These are phyloP conservation scores for Herpetomonas tarakana DNA, from an alignment of 208 protist genomes.

Conservation along the genomic window DNA sequence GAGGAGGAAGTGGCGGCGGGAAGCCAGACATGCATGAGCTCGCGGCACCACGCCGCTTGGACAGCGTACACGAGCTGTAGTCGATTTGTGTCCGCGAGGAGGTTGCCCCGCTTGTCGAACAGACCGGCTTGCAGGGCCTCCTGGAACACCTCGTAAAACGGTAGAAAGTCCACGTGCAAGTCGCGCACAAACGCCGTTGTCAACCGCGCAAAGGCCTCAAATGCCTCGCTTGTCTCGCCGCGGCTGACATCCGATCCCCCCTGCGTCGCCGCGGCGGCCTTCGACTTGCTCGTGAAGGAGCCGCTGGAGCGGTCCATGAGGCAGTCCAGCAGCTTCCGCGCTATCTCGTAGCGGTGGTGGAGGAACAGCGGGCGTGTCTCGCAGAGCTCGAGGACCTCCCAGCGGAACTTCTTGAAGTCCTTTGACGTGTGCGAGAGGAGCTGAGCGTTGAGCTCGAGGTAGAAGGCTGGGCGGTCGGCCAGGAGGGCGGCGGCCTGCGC, in stretches of 20 bases:
- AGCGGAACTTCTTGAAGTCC: constrained; percentile 86
- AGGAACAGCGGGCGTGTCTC: constrained; percentile 66
- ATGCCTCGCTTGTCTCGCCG: constrained; percentile 50
- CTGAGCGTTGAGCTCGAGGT: constrained; percentile 80
- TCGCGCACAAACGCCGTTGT: constrained; percentile 86
- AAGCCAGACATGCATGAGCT: constrained; percentile 63
- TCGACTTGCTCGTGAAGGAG: constrained; percentile 15
- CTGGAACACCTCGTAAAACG: constrained; percentile 86
- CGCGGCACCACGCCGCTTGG: constrained; percentile 85
- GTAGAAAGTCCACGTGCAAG: constrained; percentile 62
- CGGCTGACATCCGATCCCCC: constrained; percentile 14
- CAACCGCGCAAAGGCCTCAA: constrained; percentile 75
- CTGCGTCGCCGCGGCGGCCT: neutral
- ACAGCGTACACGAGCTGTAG: constrained; percentile 81
- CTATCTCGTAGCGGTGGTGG: constrained; percentile 71
- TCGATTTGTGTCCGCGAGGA: constrained; percentile 63
- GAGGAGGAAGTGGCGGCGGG: neutral
- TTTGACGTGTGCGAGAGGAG: constrained; percentile 72
- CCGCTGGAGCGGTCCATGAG: constrained; percentile 47
- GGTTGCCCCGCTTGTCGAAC: constrained; percentile 53
- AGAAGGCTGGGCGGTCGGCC: constrained; percentile 51
- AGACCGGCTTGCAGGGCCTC: constrained; percentile 74
- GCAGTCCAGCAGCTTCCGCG: constrained; percentile 56
- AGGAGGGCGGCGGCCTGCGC: neutral
- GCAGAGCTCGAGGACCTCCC: constrained; percentile 69